Conservation (phyloP, 345 rosid species). For the Carallia brachiata region DNA sequence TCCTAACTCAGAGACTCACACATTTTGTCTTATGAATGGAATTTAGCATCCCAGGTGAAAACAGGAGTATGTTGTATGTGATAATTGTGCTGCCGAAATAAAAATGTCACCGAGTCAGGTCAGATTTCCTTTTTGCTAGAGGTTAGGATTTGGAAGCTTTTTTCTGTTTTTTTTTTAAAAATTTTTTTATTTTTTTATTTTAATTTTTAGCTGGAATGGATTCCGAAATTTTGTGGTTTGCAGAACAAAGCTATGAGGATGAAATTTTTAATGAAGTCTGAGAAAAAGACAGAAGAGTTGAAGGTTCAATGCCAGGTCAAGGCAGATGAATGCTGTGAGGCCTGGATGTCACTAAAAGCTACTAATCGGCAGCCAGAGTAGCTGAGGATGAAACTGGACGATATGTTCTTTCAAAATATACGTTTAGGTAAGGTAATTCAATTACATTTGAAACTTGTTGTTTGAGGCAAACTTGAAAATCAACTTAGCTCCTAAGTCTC, state of each 20-base stretch:
- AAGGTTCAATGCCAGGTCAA: slow-evolving; percentile 16
- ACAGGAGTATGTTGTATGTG: slow-evolving; percentile 3
- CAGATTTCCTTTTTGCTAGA: not conserved
- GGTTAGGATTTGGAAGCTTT: not conserved
- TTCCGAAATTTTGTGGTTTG: not conserved
- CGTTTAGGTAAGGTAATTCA: slow-evolving; percentile 10
- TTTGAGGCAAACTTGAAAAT: not conserved
- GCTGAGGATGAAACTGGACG: slow-evolving; percentile 18
- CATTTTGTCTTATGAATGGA: slow-evolving; percentile 8
- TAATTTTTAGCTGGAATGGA: not conserved
- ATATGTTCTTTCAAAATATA: slow-evolving; percentile 15
- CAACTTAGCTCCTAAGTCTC: not conserved
- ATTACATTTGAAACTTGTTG: not conserved
- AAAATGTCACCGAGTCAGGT: slow-evolving; percentile 12
- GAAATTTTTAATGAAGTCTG: slow-evolving; percentile 10
- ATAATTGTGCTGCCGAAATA: slow-evolving; percentile 13
- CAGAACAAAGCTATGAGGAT: slow-evolving; percentile 10
- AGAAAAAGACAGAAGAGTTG: slow-evolving; percentile 20
- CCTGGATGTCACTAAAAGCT: slow-evolving; percentile 29
- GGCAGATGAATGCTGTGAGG: slow-evolving; percentile 25
- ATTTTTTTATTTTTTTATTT: not conserved
- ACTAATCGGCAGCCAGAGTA: slow-evolving; percentile 18
- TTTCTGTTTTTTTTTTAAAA: no score
- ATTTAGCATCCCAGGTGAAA: slow-evolving; percentile 12
- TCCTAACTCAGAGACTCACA: not conserved